Base-by-base conservation (phyloP, 331 rosid genomes). In the Phaseolus coccineus region DNA sequence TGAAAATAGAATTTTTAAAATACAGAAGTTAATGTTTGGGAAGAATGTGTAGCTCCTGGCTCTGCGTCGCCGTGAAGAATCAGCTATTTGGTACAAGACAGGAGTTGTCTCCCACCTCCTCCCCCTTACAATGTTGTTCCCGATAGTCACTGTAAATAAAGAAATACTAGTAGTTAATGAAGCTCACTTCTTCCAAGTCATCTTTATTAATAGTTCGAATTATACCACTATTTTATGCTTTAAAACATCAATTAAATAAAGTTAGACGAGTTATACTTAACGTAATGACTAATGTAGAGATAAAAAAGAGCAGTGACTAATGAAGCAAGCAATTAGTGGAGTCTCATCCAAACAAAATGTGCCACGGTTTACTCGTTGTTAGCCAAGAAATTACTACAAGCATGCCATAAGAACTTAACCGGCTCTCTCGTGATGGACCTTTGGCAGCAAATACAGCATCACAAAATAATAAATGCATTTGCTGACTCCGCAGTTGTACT, bases 21-120 rank as follows among this genome's bases (percentile, higher is more conserved):
- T 27, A 1, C 13, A 51, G 16, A 62, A 71, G 37, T 75, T 79
- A 58, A 8, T 65, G 85, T 57, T 68, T 79, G 66, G 79, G 58
- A 84, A 63, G 80, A 73, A 77, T 79, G 53, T 80, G 61, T 58
- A 73, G 81, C 80, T 22, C 62, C 0, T 39, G 44, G 16, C 77
- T 72, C 80, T 77, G 78, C 82, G 75, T 89, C 53, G 80, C 83
- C 92, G 90, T 87, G 87, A 89, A 86, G 93, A 85, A 85, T 87
- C 87, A 68, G 81, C 53, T 40, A 82, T 81, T 82, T 63, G 47
- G 70, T 33, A 35, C 46, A 79, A 79, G 63, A 58, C 82, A 79
- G 47, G 19, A 82, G 81, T 74, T 83, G 73, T 73, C 58, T 73
- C 69, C 76, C 40, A 79, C 65, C 19, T 61, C 70, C 28, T 22